Conservation (phyloP, 306 rosid genomes). For the Dryas alaskensis region DNA sequence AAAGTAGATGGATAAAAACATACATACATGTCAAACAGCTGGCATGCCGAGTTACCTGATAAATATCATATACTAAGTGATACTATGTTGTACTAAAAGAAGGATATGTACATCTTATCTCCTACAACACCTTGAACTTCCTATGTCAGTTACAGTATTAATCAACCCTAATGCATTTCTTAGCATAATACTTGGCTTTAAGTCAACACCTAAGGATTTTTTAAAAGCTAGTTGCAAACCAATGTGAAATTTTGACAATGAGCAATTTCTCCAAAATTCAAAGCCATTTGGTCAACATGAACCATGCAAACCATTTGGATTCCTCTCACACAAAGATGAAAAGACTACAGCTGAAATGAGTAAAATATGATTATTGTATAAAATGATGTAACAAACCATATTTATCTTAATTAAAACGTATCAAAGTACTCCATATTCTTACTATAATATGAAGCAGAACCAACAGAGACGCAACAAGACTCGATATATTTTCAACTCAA, state of each 20-base stretch:
- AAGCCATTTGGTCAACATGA: background rate
- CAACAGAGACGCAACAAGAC: too few relatives aligned
- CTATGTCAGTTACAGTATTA: background rate
- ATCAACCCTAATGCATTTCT: background rate
- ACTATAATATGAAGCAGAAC: background rate
- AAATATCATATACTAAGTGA: background rate
- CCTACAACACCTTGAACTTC: background rate
- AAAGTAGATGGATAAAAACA: background rate
- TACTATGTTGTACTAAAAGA: background rate
- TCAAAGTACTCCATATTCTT: background rate
- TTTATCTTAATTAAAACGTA: background rate
- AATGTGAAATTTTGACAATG: background rate
- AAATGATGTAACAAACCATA: background rate
- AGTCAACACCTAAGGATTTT: background rate
- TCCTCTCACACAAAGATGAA: background rate
- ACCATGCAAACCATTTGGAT: background rate
- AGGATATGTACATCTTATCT: background rate
- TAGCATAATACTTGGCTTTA: background rate
- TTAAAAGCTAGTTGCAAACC: background rate
- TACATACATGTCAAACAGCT: background rate
- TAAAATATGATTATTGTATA: background rate
- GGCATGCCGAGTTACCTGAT: background rate
- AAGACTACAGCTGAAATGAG: background rate
- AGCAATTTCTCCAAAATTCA: background rate
- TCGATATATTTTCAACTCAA: background rate